phyloP scores from a whole-genome alignment of 495 filamentous ascomycete genomes.

The Tuber calosporum region DNA sequence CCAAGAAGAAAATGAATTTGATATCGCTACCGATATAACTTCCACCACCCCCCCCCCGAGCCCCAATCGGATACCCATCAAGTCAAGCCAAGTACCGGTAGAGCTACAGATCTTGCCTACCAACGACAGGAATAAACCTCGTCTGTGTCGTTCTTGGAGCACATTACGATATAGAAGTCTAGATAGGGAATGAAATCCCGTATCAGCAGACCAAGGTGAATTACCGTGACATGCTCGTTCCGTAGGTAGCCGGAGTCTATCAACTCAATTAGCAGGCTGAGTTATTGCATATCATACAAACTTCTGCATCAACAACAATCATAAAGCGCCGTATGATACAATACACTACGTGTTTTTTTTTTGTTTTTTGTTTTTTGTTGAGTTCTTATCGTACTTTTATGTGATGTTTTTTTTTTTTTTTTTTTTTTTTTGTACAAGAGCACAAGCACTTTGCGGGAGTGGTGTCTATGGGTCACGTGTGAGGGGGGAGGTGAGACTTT shows the following conservation, averaged over 20 bases:
- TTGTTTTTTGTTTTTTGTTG: neutral
- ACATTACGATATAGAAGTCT: neutral
- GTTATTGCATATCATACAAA: neutral
- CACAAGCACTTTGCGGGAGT: neutral
- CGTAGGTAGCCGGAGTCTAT: constrained; percentile 1
- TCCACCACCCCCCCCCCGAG: neutral
- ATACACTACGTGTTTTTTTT: neutral
- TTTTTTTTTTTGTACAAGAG: neutral
- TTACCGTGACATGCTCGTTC: neutral
- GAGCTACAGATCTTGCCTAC: neutral
- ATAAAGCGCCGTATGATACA: neutral
- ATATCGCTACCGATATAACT: neutral
- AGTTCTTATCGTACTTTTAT: neutral
- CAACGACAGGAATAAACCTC: neutral
- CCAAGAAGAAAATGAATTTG: neutral
- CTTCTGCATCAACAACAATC: neutral
- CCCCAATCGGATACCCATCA: neutral
- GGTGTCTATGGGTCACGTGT: neutral
- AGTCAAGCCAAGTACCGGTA: neutral
- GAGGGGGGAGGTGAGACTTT: neutral
- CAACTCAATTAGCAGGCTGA: neutral
- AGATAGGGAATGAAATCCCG: neutral
- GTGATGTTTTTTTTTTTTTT: neutral
- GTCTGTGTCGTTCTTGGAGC: neutral
- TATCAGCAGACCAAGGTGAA: neutral